Evolutionary conservation across 345 rosid genomes (phyloP).

Genomic region (Rubroshorea leprosula): DNA sequence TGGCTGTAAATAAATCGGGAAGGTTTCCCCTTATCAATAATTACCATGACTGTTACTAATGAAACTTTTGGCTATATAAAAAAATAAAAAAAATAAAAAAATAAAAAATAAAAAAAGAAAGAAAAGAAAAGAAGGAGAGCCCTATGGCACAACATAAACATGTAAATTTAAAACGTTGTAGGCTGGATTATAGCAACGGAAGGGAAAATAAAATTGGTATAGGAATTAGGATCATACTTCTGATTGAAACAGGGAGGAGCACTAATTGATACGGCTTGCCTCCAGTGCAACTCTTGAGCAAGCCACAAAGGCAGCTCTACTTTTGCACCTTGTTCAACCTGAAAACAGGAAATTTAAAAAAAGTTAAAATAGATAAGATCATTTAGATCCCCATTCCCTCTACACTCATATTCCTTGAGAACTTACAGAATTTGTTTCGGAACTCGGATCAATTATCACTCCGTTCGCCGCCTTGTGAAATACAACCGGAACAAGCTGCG

Average conservation of each 20-base stretch:
- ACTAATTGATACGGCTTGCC: constrained; percentile 56
- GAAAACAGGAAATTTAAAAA: neutral
- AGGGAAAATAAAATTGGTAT: no score
- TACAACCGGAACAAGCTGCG: constrained; percentile 54
- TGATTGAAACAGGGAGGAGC: constrained; percentile 72
- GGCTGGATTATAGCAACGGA: no score
- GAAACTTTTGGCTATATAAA: no score
- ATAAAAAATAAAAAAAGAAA: no score
- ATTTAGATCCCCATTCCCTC: neutral
- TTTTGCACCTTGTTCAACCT: constrained; percentile 79
- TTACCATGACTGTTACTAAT: no score
- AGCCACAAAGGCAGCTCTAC: constrained; percentile 89
- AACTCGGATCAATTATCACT: constrained; percentile 69
- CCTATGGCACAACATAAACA: no score
- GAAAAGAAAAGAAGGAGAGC: no score
- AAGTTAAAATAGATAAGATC: neutral
- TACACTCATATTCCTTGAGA: neutral
- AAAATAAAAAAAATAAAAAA: no score
- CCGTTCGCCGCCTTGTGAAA: constrained; percentile 57
- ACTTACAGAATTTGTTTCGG: constrained; percentile 61
- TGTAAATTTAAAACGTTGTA: no score
- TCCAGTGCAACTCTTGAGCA: constrained; percentile 57
- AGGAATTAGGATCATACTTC: constrained; percentile 39
- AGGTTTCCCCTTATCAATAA: no score
- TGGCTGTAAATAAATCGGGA: no score